A percentile compares a stretch with the other conserved stretches of the same genome.
Evolutionary conservation across 140 eudicot genomes (phyloP).

Genomic region (Stevia rebaudiana): DNA sequence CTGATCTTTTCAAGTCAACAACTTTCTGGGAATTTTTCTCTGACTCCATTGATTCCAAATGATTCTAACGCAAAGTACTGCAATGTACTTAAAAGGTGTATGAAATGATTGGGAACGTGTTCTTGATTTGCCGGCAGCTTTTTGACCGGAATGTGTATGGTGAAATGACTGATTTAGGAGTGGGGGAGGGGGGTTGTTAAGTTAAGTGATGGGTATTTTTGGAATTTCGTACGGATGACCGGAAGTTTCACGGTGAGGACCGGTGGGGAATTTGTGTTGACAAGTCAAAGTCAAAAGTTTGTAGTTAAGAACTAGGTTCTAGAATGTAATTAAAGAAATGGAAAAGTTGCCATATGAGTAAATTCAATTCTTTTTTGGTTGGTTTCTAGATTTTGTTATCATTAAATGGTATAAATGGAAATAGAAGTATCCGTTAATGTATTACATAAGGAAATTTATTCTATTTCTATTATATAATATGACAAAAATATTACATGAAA

Average conservation of each 20-base stretch:
- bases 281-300: slow-evolving; percentile 19
- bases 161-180: slow-evolving; percentile 19
- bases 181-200: background rate
- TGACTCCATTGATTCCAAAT: slow-evolving; percentile 16
- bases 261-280: slow-evolving; percentile 7
- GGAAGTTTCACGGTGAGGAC: slow-evolving; percentile 1
- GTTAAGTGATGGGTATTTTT: slow-evolving; percentile 16
- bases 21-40: background rate
- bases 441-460: no score
- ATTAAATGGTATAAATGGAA: background rate
- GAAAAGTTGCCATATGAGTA: background rate
- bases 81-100: background rate
- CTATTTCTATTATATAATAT: no score
- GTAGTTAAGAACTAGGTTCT: background rate
- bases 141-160: background rate
- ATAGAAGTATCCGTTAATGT: background rate
- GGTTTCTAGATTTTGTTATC: background rate
- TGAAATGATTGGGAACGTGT: slow-evolving; percentile 10
- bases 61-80: slow-evolving; percentile 17
- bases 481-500: no score
- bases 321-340: slow-evolving; percentile 15
- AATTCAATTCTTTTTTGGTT: background rate
- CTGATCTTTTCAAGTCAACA: slow-evolving; percentile 4
- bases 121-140: background rate
- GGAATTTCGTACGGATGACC: slow-evolving; percentile 4